Base-by-base conservation (phyloP, 2,329 filamentous ascomycete genomes). In the Trichoderma sp. region DNA sequence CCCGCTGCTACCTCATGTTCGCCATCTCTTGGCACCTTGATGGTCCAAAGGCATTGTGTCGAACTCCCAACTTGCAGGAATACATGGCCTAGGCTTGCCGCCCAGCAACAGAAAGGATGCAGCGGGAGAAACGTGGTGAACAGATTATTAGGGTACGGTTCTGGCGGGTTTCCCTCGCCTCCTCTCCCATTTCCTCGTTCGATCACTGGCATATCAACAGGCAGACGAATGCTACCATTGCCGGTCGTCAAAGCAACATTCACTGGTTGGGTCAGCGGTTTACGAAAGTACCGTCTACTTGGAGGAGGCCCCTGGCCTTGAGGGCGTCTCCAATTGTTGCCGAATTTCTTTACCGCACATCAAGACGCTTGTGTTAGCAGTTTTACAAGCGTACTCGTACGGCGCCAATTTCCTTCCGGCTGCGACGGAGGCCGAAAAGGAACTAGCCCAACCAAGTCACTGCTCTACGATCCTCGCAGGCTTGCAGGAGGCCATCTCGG, bases 301-400 rank as follows among this genome's bases (percentile, higher is more conserved):
- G 14, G 24, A 24, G 21, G 21, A 17, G 15, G 10, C 28, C 56
- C 56, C 48, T 52, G 48, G 58, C 51, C 3, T 39, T 14, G 58
- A 61, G 58, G 58, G 58, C 45, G 58, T 61, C 58, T 63, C 59
- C 59, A 62, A 62, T 44, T 54, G 34, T 52, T 62, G 59, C 59
- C 59, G 59, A 55, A 39, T 21, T 34, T 55, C 39, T 63, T 63
- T 55, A 44, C 59, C 48, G 59, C 50, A 45, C 41, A 63, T 43
- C 47, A 62, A 45, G 39, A 62, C 34, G 34, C 34, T 39, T 39
- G 34, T 39, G 34, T 12, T 39, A 14, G 34, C 34, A 39, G 10
- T 12, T 39, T 21, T 21, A 24, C 30, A 55, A 55, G 52, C 19
- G n/a, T 45, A 55, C 50, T 26, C 19, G n/a, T 45, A 55, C 59